These are phyloP conservation scores for Candida sanyaensis DNA, from an alignment of 1,139 yeast species.

Conservation along the genomic window DNA sequence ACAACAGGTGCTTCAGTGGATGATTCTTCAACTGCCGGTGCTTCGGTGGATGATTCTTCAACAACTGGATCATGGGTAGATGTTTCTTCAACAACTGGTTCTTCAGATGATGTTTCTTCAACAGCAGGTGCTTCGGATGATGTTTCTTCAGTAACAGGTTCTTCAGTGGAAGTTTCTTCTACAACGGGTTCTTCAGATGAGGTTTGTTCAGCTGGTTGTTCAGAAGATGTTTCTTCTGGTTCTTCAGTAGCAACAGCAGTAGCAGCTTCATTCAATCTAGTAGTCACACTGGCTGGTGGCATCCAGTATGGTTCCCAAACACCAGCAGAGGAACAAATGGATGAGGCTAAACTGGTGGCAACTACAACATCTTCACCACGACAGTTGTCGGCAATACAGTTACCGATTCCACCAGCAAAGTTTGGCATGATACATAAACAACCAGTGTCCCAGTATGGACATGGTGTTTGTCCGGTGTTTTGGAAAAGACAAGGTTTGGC, in stretches of 20 bases:
- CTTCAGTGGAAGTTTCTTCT: neutral
- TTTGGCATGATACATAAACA: constrained; percentile 38
- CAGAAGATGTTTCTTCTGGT: too few species aligned
- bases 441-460: constrained; percentile 41
- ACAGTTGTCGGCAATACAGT: constrained; percentile 31
- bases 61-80: neutral
- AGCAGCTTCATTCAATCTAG: constrained; percentile 35
- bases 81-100: neutral
- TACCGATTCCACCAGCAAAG: constrained; percentile 28
- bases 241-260: constrained; percentile 10
- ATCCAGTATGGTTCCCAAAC: constrained; percentile 43
- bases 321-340: constrained; percentile 44
- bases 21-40: neutral
- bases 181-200: neutral
- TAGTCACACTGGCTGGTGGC: constrained; percentile 34
- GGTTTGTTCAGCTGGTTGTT: constrained; percentile 11
- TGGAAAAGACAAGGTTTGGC: constrained; percentile 24
- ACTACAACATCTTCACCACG: constrained; percentile 34
- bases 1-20: neutral
- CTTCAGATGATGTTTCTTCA: neutral
- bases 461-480: constrained; percentile 31
- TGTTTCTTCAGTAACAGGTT: too few species aligned
- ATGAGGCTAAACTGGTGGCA: constrained; percentile 42
- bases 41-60: neutral
- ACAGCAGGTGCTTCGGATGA: too few species aligned